Percentiles rank a stretch among this genome's conserved stretches.
Evolutionary conservation across 176 grass and related monocot species (phyloP).

Genomic region (Saccharum officinarum): DNA sequence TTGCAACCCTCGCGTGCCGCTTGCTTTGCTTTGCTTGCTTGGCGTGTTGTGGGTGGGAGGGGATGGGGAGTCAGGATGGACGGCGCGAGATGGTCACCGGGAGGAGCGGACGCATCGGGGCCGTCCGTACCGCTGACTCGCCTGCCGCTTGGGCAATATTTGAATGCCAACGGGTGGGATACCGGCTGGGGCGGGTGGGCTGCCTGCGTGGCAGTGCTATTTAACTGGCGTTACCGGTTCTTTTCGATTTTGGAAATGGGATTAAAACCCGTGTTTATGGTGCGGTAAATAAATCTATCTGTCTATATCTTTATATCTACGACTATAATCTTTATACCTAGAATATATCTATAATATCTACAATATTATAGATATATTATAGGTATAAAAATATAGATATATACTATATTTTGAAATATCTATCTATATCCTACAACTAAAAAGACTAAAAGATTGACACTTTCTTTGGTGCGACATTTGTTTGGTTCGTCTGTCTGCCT

Average conservation of each 20-base stretch:
- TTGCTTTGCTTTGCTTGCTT: too few relatives aligned
- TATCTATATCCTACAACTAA: too few relatives aligned
- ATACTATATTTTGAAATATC: too few relatives aligned
- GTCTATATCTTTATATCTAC: too few relatives aligned
- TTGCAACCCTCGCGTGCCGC: too few relatives aligned
- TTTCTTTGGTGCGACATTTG: too few relatives aligned
- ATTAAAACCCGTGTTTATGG: neutral
- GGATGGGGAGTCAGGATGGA: neutral
- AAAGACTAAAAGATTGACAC: too few relatives aligned
- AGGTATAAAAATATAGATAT: too few relatives aligned
- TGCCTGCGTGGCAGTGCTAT: neutral
- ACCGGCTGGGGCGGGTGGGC: conserved; percentile 16
- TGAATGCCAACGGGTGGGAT: conserved; percentile 62
- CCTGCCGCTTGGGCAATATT: conserved; percentile 34
- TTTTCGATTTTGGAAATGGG: neutral
- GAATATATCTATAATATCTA: too few relatives aligned
- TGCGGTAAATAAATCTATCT: neutral
- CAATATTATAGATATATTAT: too few relatives aligned
- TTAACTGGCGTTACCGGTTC: neutral
- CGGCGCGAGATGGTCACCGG: neutral
- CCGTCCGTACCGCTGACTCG: conserved; percentile 25
- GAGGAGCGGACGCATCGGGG: neutral
- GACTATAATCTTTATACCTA: too few relatives aligned
- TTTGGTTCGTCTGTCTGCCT: too few relatives aligned
- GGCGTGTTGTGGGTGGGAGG: neutral